phyloP scores from a whole-genome alignment of 768 basidiomycete genomes.

The Rhodotorula diobovata region DNA sequence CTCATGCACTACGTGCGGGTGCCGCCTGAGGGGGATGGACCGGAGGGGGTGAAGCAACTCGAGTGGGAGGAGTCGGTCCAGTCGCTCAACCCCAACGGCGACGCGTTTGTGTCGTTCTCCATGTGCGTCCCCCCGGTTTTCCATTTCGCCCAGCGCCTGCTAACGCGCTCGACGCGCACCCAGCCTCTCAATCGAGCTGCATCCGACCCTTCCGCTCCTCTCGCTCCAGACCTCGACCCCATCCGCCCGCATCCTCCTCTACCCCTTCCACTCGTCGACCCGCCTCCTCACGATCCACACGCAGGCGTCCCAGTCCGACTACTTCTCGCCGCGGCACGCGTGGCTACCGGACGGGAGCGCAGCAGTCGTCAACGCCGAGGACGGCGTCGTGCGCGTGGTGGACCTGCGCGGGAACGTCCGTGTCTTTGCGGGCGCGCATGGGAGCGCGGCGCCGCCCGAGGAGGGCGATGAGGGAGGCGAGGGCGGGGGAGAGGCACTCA shows the following conservation, averaged over 20 bases:
- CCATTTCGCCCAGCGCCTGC: too few relatives aligned
- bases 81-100: constrained; percentile 44
- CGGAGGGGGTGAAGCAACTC: not conserved
- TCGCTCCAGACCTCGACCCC: constrained; percentile 41
- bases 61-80: constrained; percentile 28
- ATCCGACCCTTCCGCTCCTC: constrained; percentile 37
- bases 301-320: constrained; percentile 37
- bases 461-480: not conserved
- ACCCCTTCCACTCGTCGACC: constrained; percentile 41
- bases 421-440: constrained; percentile 30
- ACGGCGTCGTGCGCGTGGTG: constrained; percentile 43
- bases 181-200: constrained; percentile 35
- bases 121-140: constrained; percentile 9
- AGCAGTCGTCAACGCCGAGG: constrained; percentile 44
- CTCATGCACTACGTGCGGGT: constrained; percentile 42
- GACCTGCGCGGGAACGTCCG: constrained; percentile 31
- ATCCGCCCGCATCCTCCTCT: constrained; percentile 42
- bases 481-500: constrained; percentile 1
- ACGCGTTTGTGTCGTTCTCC: constrained; percentile 41
- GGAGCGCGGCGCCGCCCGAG: constrained; percentile 35
- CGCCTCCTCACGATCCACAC: constrained; percentile 39
- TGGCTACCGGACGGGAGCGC: constrained; percentile 41
- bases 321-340: constrained; percentile 40
- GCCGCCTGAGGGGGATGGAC: constrained; percentile 2
- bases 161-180: not conserved